These are phyloP conservation scores for Maudiozyma humilis DNA, from an alignment of 1,139 yeast genomes.

Conservation along the genomic window DNA sequence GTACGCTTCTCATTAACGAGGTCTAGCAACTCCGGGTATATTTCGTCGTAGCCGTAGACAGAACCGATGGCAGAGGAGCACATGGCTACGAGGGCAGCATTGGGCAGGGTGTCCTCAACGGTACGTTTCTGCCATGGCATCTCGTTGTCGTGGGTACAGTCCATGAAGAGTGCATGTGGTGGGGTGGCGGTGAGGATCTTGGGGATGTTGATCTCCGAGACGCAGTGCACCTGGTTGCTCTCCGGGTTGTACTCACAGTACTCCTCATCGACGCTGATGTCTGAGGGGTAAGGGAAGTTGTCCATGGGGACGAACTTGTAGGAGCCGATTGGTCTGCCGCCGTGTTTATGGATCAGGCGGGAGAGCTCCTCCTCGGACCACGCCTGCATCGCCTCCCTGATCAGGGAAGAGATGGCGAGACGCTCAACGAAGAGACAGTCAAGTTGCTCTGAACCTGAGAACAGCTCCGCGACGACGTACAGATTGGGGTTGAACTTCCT, in stretches of 20 bases:
- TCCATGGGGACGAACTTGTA: slow-evolving; percentile 69
- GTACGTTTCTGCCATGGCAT: slow-evolving; percentile 84
- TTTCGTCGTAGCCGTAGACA: slow-evolving; percentile 89
- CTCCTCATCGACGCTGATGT: slow-evolving; percentile 34
- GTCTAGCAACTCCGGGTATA: slow-evolving; percentile 71
- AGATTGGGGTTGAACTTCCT: slow-evolving; percentile 75
- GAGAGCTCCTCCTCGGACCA: slow-evolving; percentile 84
- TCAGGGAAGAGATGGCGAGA: slow-evolving; percentile 76
- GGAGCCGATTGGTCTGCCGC: slow-evolving; percentile 93
- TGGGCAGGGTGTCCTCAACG: slow-evolving; percentile 87
- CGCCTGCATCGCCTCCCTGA: slow-evolving; percentile 97
- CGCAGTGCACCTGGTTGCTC: slow-evolving; percentile 29
- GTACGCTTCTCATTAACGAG: slow-evolving; percentile 70
- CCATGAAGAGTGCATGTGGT: slow-evolving; percentile 94
- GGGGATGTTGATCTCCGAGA: slow-evolving; percentile 59
- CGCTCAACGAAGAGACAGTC: slow-evolving; percentile 87
- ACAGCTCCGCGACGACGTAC: slow-evolving; percentile 89
- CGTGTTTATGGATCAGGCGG: slow-evolving; percentile 79
- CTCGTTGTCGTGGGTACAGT: slow-evolving; percentile 94
- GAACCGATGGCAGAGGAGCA: slow-evolving; percentile 94
- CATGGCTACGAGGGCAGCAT: slow-evolving; percentile 87
- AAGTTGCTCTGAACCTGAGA: slow-evolving; percentile 85
- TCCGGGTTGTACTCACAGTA: slow-evolving; percentile 18
- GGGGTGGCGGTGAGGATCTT: slow-evolving; percentile 54
- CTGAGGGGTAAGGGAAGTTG: slow-evolving; percentile 59